Evolutionary conservation across 2,329 filamentous ascomycete species (phyloP).

Genomic region (Trichoderma harzianum): DNA sequence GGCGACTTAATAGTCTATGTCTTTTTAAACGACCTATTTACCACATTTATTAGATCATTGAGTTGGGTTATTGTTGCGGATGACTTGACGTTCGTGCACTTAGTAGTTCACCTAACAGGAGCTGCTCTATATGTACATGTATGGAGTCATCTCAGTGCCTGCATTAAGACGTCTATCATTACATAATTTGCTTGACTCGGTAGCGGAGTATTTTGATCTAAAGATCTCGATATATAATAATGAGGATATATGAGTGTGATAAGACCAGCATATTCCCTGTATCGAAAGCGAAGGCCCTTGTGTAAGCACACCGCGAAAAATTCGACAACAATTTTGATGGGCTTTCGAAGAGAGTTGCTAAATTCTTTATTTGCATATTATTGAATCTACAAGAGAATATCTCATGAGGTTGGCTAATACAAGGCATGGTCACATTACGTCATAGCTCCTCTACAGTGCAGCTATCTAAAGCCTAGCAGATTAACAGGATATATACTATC

Average conservation of each 20-base stretch:
- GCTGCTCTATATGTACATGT: not conserved
- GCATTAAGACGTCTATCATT: not conserved
- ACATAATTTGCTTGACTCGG: too few species aligned
- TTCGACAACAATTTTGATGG: not conserved
- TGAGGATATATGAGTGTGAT: not conserved
- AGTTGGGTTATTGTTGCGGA: not conserved
- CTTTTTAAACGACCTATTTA: not conserved
- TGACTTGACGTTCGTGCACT: not conserved
- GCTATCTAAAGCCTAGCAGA: not conserved
- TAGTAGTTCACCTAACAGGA: not conserved
- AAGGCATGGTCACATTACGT: not conserved
- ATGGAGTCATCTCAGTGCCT: not conserved
- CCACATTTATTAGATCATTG: not conserved
- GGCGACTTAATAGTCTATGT: not conserved
- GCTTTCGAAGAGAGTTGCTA: not conserved
- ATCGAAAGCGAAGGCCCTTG: not conserved
- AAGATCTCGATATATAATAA: not conserved
- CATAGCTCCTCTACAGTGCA: not conserved
- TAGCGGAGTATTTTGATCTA: not conserved
- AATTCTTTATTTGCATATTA: not conserved
- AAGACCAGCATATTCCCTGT: fast-evolving
- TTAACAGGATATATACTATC: not conserved
- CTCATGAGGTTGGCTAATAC: not conserved
- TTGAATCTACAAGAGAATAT: not conserved
- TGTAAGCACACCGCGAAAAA: not conserved